Evolutionary conservation across 1,284 basidiomycete species (phyloP).

Genomic region (Pterulicium gracile): DNA sequence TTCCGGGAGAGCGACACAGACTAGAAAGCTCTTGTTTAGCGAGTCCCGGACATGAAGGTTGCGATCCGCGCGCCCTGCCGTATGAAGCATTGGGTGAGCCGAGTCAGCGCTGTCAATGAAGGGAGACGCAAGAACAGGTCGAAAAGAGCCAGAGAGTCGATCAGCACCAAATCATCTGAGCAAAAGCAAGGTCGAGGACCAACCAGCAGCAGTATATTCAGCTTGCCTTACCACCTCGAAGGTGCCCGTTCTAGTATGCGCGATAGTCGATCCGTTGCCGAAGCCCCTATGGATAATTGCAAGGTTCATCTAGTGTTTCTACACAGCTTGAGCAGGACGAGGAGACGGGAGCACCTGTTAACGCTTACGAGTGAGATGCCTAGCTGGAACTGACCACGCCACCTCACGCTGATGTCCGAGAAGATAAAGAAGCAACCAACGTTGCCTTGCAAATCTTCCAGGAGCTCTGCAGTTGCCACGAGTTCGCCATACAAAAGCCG

Average conservation of each 20-base stretch:
- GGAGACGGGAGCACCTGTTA: slow-evolving; percentile 45
- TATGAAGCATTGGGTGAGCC: slow-evolving; percentile 56
- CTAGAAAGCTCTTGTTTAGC: background rate
- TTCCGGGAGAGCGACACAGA: too few species aligned
- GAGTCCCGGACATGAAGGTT: background rate
- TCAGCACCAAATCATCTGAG: slow-evolving; percentile 7
- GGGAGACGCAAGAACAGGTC: too few species aligned
- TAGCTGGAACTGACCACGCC: slow-evolving; percentile 66
- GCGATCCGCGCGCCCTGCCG: slow-evolving; percentile 57
- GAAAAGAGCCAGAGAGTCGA: slow-evolving; percentile 11
- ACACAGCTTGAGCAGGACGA: slow-evolving; percentile 4
- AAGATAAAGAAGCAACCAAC: slow-evolving; percentile 80
- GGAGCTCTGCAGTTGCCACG: slow-evolving; percentile 68
- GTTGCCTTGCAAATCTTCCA: slow-evolving; percentile 69
- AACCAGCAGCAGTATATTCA: slow-evolving; percentile 73
- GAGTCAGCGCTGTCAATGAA: slow-evolving; percentile 37
- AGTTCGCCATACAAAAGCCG: slow-evolving; percentile 76
- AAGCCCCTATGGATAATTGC: background rate
- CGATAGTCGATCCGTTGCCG: slow-evolving; percentile 43
- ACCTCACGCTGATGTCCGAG: slow-evolving; percentile 79
- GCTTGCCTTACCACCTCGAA: slow-evolving; percentile 69
- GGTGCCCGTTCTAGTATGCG: slow-evolving; percentile 53
- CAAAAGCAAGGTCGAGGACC: slow-evolving; percentile 21
- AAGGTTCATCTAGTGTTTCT: background rate
- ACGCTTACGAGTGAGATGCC: slow-evolving; percentile 67